phyloP scores from a whole-genome alignment of 306 rosid genomes.

The Quercus aquifolioides region DNA sequence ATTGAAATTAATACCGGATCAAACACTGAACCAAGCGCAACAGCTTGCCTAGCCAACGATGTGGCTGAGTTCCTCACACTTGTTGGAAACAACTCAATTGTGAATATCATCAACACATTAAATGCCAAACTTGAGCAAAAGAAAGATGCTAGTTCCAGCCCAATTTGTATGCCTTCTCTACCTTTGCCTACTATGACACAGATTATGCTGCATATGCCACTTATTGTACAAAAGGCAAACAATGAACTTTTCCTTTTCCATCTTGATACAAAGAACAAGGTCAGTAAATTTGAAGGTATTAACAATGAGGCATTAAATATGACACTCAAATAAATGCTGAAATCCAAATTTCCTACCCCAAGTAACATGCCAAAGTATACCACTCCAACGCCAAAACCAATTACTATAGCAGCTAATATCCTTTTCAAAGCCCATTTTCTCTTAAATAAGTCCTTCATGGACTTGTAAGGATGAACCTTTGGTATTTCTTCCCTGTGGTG shows the following conservation, averaged over 20 bases:
- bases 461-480: too few relatives aligned
- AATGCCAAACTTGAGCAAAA: conserved; percentile 24
- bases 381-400: conserved; percentile 34
- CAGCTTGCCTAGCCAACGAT: conserved; percentile 36
- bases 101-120: conserved; percentile 29
- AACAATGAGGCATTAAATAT: conserved; percentile 34
- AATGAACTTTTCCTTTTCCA: conserved; percentile 10
- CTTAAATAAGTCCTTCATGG: too few relatives aligned
- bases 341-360: conserved; percentile 36
- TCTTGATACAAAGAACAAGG: conserved; percentile 14
- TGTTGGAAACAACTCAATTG: conserved; percentile 43
- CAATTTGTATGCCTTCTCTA: conserved; percentile 5
- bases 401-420: conserved; percentile 7
- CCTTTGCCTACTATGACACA: not conserved
- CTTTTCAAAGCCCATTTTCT: not conserved
- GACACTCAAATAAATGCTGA: conserved; percentile 32
- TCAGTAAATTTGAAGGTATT: conserved; percentile 25
- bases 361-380: conserved; percentile 46
- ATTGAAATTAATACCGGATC: conserved; percentile 16
- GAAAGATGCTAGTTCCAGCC: conserved; percentile 29
- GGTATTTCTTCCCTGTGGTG: conserved; percentile 6
- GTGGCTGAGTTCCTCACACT: conserved; percentile 47
- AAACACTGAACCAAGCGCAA: conserved; percentile 28
- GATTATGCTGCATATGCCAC: conserved; percentile 32
- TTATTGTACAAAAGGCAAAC: not conserved